Base-by-base conservation (phyloP, 345 rosid species). In the Erucastrum elatum region DNA sequence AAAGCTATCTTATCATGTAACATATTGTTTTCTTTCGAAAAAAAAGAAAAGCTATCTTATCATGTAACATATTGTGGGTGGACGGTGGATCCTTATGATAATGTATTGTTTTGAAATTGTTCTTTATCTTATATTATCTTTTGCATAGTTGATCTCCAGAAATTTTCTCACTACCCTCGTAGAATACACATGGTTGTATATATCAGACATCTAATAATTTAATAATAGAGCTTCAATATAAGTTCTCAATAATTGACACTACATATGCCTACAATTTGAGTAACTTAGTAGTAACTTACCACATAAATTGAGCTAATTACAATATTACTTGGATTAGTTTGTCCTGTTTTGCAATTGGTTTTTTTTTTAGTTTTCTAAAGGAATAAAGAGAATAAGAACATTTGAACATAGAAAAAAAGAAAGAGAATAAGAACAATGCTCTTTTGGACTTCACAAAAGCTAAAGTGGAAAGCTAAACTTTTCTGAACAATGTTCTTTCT, bases 361-460 rank as follows among this genome's bases (percentile, higher is more conserved):
- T 73, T 21, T 33, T 41, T 41, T 41, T 41, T 41, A 41, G 51
- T 41, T 41, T 41, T 41, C 51, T 41, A 41, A 41, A 55, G 30
- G 25, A 44, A 73, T 66, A 7, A 0, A 66, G 51, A 41, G 33
- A 17, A 37, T 35, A 64, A 27, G 21, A 41, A 72, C 44, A 8
- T 1, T 29, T 29, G 31, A 29, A 29, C 31, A 33, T 33, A 33
- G 6, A 33, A 33, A 33, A 29, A 33, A 33, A 33, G 35, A 33
- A 33, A 65, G 64, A 59, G 82, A 66, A 72, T 59, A 72, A 33
- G 77, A 78, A 78, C 63, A 67, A 66, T 72, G 3, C 62, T 72
- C 77, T 67, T 79, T 79, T 66, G 58, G 78, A 67, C 69, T 71
- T 30, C 63, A 66, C 27, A 72, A 65, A 78, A 78, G 73, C 68